These are phyloP conservation scores for Saccharomyces pastorianus DNA, from an alignment of 1,139 yeast genomes.

Conservation along the genomic window DNA sequence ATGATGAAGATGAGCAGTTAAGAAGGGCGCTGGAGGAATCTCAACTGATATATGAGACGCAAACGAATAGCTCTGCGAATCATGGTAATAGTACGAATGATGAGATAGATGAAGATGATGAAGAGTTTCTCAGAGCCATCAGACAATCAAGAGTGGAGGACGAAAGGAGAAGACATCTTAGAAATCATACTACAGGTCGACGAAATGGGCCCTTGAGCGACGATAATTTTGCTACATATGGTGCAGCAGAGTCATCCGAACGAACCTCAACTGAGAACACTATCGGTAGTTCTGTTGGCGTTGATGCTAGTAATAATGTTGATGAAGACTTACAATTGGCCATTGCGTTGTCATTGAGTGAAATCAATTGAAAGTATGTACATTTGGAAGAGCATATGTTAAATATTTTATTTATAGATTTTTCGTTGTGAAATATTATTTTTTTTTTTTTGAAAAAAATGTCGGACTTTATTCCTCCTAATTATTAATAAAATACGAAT, in stretches of 20 bases:
- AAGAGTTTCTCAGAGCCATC: conserved; percentile 32
- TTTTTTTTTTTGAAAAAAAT: background rate
- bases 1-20: conserved; percentile 19
- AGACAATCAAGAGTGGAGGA: conserved; percentile 31
- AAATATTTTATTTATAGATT: background rate
- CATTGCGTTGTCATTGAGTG: conserved; percentile 31
- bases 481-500: background rate
- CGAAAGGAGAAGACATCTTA: conserved; percentile 4
- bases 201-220: conserved; percentile 3
- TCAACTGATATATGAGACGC: conserved; percentile 38
- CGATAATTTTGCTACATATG: background rate
- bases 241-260: background rate
- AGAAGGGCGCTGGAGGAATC: conserved; percentile 23
- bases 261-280: background rate
- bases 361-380: conserved; percentile 9
- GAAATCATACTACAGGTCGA: background rate
- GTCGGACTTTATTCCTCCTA: background rate
- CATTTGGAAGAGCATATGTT: background rate
- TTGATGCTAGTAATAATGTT: conserved; percentile 6
- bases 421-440: conserved; percentile 49
- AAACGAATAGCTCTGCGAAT: conserved; percentile 24
- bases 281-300: conserved; percentile 1
- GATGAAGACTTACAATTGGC: conserved; percentile 30
- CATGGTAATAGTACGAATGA: background rate
- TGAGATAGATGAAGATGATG: conserved; percentile 28